Conservation (phyloP, 345 rosid species). For the Carallia pectinifolia region DNA sequence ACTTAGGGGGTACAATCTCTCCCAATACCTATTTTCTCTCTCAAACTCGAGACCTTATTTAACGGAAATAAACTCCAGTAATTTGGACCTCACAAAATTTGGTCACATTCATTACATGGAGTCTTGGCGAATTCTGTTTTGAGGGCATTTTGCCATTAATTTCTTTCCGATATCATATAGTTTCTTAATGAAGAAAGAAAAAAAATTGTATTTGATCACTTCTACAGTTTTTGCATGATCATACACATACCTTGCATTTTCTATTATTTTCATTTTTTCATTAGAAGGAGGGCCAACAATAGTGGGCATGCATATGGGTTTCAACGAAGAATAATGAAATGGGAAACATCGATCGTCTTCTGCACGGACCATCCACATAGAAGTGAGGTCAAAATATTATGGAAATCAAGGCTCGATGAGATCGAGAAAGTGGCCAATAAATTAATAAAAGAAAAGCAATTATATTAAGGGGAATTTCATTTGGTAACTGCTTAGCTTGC, state of each 20-base stretch:
- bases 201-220: no score
- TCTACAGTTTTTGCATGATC: no score
- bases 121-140: no score
- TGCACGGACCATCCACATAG: conserved; percentile 22
- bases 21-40: no score
- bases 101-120: no score
- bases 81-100: no score
- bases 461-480: conserved; percentile 5
- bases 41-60: no score
- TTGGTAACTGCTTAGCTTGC: conserved; percentile 30
- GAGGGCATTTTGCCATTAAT: no score
- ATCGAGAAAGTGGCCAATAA: conserved; percentile 17
- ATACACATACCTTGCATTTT: neutral
- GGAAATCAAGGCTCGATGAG: conserved; percentile 9
- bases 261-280: neutral
- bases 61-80: no score
- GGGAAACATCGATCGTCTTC: conserved; percentile 35
- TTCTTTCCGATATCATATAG: no score
- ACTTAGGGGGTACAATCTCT: no score
- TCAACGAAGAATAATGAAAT: conserved; percentile 30
- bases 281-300: neutral
- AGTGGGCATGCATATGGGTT: conserved; percentile 28
- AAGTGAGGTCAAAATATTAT: conserved; percentile 11
- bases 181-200: no score
- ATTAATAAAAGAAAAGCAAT: neutral